Evolutionary conservation across 1,139 yeast species (phyloP), one percentile per base, ranked within the genome.

Genomic region (Spathaspora sp.): DNA sequence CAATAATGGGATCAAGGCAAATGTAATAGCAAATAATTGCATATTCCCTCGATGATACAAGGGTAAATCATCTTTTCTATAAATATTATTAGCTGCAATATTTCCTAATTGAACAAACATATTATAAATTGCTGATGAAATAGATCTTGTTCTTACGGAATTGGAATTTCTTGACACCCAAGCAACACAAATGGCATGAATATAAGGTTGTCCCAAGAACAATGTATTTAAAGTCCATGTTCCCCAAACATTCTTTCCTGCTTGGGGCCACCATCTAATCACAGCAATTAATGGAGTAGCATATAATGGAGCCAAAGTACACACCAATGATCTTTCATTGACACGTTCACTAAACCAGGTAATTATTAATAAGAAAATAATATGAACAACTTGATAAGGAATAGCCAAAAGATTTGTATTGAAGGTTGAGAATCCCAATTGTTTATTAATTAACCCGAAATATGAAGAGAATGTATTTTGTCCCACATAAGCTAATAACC

Each of bases 81-180:
- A 85, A 20, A 83, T 70, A 53, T 82, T 78, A 15, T 80, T 67
- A 3, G 77, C 66, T 8, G 77, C 67, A 45, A 84, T 78, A 39
- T 67, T 61, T 1, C 83, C 83, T 1, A 78, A 60, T 59, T 84
- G 89, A 1, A 79, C 82, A 52, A 70, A 71, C 67, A 83, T 82
- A 57, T 84, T 84, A 60, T 81, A 82, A 36, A 84, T 48, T 0
- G 89, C 83, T 3, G 86, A 76, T 20, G 82, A 72, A 9, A 84
- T 76, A 0, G 88, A 76, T 55, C 90, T 68, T 7, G 80, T 68
- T 39, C 82, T 65, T 20, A 84, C 82, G 26, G 84, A 72, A 52
- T 81, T 80, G 8, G 87, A 73, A 53, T 83, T 84, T 43, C 79
- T 64, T 1, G 87, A 80, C 44, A 78, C 74, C 84, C 87, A 80